These are phyloP conservation scores for Eleusine coracana DNA, from an alignment of 176 grass and related monocot genomes.

Conservation along the genomic window DNA sequence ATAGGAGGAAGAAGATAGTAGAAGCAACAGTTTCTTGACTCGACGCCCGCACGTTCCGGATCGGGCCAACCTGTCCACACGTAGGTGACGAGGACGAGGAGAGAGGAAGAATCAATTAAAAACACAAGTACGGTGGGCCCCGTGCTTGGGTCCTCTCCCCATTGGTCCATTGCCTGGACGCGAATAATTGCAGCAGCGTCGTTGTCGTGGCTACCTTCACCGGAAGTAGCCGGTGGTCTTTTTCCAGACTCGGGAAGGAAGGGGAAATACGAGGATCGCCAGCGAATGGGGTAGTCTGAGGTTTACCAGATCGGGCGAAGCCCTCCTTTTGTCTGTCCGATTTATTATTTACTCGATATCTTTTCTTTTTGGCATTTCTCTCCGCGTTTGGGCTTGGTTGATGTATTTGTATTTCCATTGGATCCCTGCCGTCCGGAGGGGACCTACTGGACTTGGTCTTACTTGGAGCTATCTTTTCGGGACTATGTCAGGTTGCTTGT, in stretches of 20 bases:
- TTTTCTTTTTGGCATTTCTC: neutral
- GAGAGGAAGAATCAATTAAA: constrained; percentile 1
- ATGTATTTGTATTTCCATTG: neutral
- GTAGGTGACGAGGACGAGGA: neutral
- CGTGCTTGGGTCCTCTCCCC: neutral
- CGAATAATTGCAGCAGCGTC: constrained; percentile 22
- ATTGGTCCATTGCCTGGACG: neutral
- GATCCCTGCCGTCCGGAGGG: neutral
- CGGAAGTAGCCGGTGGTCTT: constrained; percentile 22
- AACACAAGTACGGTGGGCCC: constrained; percentile 14
- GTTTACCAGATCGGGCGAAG: constrained; percentile 29
- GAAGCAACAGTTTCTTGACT: neutral
- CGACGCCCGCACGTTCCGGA: constrained; percentile 1
- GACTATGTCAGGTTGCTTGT: neutral
- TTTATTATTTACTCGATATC: neutral
- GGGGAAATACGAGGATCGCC: constrained; percentile 17
- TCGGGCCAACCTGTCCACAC: neutral
- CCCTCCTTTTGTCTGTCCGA: neutral
- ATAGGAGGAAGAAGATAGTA: neutral
- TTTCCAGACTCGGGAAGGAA: neutral
- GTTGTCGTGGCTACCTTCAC: neutral
- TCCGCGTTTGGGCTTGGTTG: neutral
- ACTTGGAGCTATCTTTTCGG: neutral
- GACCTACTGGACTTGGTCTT: neutral
- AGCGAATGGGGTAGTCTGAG: neutral